phyloP scores from a whole-genome alignment of 179 eudicot genomes.

The Actinidia arguta region DNA sequence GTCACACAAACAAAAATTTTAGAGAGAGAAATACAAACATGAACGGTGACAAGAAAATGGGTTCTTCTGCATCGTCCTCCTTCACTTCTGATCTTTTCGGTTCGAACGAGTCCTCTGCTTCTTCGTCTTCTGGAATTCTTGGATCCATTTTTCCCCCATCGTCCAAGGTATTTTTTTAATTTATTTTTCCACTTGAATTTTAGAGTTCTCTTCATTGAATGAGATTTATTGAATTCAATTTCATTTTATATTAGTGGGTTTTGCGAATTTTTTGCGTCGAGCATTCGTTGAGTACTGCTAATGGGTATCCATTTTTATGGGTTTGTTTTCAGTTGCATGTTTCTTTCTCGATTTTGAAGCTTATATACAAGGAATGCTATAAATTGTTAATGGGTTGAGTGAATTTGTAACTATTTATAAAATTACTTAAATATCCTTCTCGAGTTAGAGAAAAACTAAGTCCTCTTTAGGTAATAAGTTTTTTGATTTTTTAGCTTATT shows the following conservation, averaged over 20 bases:
- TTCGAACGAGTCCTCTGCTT: slow-evolving; percentile 35
- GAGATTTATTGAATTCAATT: background rate
- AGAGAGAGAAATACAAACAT: slow-evolving; percentile 17
- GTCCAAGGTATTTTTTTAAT: slow-evolving; percentile 25
- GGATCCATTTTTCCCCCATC: slow-evolving; percentile 43
- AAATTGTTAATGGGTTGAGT: no score
- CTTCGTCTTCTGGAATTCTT: slow-evolving; percentile 40
- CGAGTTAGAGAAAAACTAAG: no score
- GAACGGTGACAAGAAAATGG: slow-evolving; percentile 37
- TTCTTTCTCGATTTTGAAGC: no score
- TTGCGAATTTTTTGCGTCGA: background rate
- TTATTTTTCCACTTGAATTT: background rate
- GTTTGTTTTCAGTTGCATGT: no score
- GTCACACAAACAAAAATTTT: background rate
- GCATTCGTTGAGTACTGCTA: background rate
- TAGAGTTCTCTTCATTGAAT: background rate
- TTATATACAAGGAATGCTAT: no score
- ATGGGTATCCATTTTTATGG: background rate
- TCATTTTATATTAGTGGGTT: background rate
- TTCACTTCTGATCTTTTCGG: slow-evolving; percentile 53
- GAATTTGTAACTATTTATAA: no score
- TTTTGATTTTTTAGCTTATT: no score
- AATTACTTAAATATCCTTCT: no score
- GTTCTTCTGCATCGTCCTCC: slow-evolving; percentile 36
- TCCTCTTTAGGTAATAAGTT: no score